phyloP scores from a whole-genome alignment of 2,329 filamentous ascomycete species.

The Raffaelea ambrosiae region DNA sequence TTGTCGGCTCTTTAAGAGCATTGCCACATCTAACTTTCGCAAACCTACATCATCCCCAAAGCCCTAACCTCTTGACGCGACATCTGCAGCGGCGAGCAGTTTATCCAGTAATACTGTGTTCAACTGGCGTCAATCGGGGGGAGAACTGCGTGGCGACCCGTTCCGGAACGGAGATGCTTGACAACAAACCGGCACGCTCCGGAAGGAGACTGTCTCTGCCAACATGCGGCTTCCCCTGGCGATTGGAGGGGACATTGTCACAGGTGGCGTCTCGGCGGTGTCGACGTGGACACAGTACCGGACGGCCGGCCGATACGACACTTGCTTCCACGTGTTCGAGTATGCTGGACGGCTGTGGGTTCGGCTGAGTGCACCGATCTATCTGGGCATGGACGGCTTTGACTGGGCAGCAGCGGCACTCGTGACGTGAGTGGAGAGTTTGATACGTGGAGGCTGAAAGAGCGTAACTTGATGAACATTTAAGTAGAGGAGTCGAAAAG shows the following conservation, averaged over 20 bases:
- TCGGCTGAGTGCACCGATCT: neutral
- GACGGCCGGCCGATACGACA: neutral
- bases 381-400: neutral
- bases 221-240: neutral
- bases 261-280: neutral
- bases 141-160: neutral
- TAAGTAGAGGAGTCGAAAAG: too few relatives aligned
- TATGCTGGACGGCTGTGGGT: neutral
- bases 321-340: neutral
- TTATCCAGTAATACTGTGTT: neutral
- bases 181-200: neutral
- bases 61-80: neutral
- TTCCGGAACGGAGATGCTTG: neutral
- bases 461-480: too few relatives aligned
- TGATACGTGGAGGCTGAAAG: neutral
- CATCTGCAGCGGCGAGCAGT: neutral
- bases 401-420: neutral
- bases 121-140: neutral
- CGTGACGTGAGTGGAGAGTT: neutral
- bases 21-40: neutral
- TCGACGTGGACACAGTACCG: neutral
- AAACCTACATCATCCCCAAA: neutral
- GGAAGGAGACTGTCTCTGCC: neutral
- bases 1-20: neutral
- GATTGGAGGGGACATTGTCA: neutral